Conservation (phyloP, 345 rosid species). For the Eucalyptus tenuipes region DNA sequence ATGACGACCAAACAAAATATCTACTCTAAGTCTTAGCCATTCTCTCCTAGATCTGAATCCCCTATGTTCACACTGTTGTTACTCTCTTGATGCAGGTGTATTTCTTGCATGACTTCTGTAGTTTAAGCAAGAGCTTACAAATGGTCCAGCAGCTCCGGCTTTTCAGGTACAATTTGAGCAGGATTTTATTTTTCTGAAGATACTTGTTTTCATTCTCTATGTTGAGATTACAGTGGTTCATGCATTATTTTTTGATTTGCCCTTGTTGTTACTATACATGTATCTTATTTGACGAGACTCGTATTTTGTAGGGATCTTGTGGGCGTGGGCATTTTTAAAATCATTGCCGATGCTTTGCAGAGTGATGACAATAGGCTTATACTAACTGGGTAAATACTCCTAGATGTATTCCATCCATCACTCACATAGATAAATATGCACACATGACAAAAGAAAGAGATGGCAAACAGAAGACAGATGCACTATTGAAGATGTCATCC, state of each 20-base stretch:
- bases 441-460: neutral
- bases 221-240: neutral
- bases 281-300: neutral
- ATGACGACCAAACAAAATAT: neutral
- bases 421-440: neutral
- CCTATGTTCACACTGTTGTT: neutral
- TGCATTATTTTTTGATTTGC: neutral
- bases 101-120: conserved; percentile 83
- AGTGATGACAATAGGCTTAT: conserved; percentile 69
- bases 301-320: conserved; percentile 56
- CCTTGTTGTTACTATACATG: neutral
- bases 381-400: conserved; percentile 60
- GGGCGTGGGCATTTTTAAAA: conserved; percentile 68
- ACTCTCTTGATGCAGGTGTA: conserved; percentile 29
- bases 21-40: neutral
- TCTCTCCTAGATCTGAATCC: neutral
- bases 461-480: neutral
- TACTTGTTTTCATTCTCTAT: neutral
- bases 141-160: conserved; percentile 88
- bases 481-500: neutral
- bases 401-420: neutral
- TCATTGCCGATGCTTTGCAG: conserved; percentile 60
- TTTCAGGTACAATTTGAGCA: conserved; percentile 36
- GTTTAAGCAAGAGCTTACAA: conserved; percentile 77
- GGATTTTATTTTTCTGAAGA: neutral